Evolutionary conservation across 2,329 filamentous ascomycete species (phyloP).

Genomic region (Chaetomium globosum): DNA sequence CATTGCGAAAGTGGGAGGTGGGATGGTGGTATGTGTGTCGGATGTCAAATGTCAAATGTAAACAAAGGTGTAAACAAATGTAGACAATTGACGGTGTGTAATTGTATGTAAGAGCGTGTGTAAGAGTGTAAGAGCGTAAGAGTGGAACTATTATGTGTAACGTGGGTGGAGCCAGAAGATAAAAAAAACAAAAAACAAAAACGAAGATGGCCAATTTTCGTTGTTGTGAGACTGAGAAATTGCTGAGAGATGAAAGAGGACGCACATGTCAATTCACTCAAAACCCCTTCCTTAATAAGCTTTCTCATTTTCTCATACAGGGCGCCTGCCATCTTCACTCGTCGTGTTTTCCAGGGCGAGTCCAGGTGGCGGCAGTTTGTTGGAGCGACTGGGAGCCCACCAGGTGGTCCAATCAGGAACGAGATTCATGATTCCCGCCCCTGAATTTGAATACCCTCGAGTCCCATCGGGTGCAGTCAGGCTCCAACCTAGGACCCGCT

Average conservation of each 20-base stretch:
- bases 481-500: constrained; percentile 19
- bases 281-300: not conserved
- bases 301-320: not conserved
- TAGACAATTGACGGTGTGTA: not conserved
- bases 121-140: not conserved
- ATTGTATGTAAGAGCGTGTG: no score
- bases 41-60: not conserved
- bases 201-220: not conserved
- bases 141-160: not conserved
- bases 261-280: not conserved
- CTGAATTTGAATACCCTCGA: not conserved
- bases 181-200: no score
- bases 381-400: constrained; percentile 28
- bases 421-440: not conserved
- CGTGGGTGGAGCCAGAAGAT: not conserved
- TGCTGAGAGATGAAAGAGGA: not conserved
- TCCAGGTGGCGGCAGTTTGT: constrained; percentile 6
- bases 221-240: not conserved
- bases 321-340: not conserved
- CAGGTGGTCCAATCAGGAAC: constrained; percentile 32
- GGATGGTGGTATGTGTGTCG: not conserved
- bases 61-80: not conserved
- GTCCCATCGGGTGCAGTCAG: constrained; percentile 19
- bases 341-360: not conserved
- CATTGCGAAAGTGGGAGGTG: constrained; percentile 36